Evolutionary conservation across 2,329 filamentous ascomycete genomes (phyloP), one percentile per base, ranked within the genome.

Genomic region (Trichoderma harzianum): DNA sequence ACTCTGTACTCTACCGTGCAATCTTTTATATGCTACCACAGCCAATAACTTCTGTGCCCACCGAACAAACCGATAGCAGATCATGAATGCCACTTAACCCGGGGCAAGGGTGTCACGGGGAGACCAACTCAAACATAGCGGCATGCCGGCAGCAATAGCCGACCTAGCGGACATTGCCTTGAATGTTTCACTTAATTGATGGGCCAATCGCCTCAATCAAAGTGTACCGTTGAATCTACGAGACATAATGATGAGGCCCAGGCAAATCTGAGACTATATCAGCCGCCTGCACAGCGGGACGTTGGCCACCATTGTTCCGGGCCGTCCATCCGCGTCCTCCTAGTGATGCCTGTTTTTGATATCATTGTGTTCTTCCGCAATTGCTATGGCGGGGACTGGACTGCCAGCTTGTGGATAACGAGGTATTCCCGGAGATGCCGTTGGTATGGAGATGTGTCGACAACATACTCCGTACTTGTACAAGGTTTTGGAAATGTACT

Each of bases 251-350:
- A 36, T 24, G n/a, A 61, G 21, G 8, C 39, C 47, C n/a, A 57
- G 32, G 47, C 47, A 21, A 21, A 57, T 26, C 36, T 28, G 1
- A 32, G 24, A 14, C 32, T 57, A 28, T 34, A 14, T 43, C 53
- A 57, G 24, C 47, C 69, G 58, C 28, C 30, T 28, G 24, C 30
- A 57, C 24, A 36, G 26, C 39, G n/a, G 28, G 21, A 26, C 12
- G 26, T 58, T 58, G n/a, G 70, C 70, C 58, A 69, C 70, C 57
- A 26, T 36, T 30, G 43, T 58, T 58, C 58, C 70, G 64, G 64
- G n/a, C 70, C 70, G 70, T 58, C 47, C 47, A 68, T 61, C 70
- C 70, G 60, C 34, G 43, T 24, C 66, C 43, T 63, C 36, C 47
- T 57, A n/a, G 14, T 34, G 32, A 4, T n/a, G 7, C 34, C 39